A percentile compares a stretch with the other conserved stretches of the same genome.
phyloP scores from a whole-genome alignment of 2,329 filamentous ascomycete species.

The Fusarium sp. region DNA sequence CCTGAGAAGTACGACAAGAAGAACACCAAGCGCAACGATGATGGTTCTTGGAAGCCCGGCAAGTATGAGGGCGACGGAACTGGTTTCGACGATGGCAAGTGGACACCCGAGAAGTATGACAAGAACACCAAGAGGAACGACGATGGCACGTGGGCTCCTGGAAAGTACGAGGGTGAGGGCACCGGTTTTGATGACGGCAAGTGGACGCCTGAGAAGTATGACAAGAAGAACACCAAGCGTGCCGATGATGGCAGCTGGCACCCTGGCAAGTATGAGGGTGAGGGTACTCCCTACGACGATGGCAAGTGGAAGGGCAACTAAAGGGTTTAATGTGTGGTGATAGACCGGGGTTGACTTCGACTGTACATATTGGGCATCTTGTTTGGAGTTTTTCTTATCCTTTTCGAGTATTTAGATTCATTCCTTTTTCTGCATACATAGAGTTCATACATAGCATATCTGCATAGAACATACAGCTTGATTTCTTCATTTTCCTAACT shows the following conservation, averaged over 20 bases:
- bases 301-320: slow-evolving; percentile 10
- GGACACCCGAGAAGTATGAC: slow-evolving; percentile 2
- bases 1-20: slow-evolving; percentile 6
- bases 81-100: slow-evolving; percentile 9
- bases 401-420: not conserved
- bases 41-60: not conserved
- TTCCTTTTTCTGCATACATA: not conserved
- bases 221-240: not conserved
- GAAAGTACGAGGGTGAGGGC: slow-evolving; percentile 10
- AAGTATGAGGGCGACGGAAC: slow-evolving; percentile 10
- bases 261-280: slow-evolving; percentile 15
- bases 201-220: slow-evolving; percentile 2
- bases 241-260: slow-evolving; percentile 27
- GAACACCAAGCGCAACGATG: not conserved
- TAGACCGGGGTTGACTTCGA: not conserved
- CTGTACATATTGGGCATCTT: not conserved
- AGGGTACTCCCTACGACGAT: slow-evolving; percentile 1
- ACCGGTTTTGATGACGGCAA: slow-evolving; percentile 6
- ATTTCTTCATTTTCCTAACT: not conserved
- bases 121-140: slow-evolving; percentile 6
- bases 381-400: not conserved
- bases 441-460: not conserved
- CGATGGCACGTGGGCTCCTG: slow-evolving; percentile 21
- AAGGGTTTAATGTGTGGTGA: not conserved
- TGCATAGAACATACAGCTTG: not conserved